Evolutionary conservation across 2,329 filamentous ascomycete genomes (phyloP), one percentile per base, ranked within the genome.

Genomic region (Aspergillus candidus): DNA sequence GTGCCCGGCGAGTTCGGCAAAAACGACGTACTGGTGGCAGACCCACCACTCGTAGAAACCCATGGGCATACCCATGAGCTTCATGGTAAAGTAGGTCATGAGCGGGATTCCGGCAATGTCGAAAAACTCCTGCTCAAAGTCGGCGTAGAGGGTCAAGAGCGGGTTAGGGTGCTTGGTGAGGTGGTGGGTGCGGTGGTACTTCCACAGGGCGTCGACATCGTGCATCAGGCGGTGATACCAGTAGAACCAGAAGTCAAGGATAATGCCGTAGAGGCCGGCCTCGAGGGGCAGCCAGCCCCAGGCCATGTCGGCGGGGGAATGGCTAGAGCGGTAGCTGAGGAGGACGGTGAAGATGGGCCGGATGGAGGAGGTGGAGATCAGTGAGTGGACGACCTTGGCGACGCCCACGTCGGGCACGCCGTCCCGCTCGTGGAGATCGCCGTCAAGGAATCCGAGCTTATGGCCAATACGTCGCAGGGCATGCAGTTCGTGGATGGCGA

Each of bases 21-120:
- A 73, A 11, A 69, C 58, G 27, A 73, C 57, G 40, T 71, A 73
- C 41, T 69, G 59, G 40, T 72, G 65, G 50, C 70, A 73, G 13
- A 73, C 49, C 70, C 70, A 73, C 68, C 66, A 71, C 34, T 72
- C 70, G 38, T 72, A 72, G 50, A 74, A 73, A 2, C 67, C 69
- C 65, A 73, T 67, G 0, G 68, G 69, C 4, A 72, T 38, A 0
- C 69, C 68, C 30, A 67, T 58, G 1, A 55, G 6, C 43, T 61
- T 66, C 31, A 72, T 43, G 1, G 58, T 65, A 33, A 56, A 55
- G 48, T 63, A 72, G 2, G 69, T 62, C 40, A 70, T 48, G 14
- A 71, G 46, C 0, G 70, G 70, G 7, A 73, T 63, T n/a, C 62
- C 65, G 6, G 60, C 62, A 27, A 72, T 68, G 40, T 72, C 69